Evolutionary conservation across 257 asterid species (phyloP), one percentile per base, ranked within the genome.

Genomic region (Paulownia fortunei): DNA sequence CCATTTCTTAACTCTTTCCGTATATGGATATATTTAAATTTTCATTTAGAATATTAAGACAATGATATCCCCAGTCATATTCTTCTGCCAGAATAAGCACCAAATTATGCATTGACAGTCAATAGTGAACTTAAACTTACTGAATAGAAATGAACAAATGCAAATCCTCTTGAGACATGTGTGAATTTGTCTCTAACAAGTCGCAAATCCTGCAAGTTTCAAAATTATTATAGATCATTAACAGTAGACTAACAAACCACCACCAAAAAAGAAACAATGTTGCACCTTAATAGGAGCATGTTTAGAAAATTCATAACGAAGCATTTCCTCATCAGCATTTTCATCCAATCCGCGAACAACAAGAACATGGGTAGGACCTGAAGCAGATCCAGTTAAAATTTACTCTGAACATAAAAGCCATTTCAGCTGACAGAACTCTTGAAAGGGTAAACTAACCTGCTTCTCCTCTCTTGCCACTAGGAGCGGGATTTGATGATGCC

Each of bases 321-420:
- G 94, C 98, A 93, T 92, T 77, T 96, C 99, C 89, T 96, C 99
- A 69, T 96, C 98, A 72, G 99, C 98, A 90, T 96, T 92, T 76
- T 96, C 99, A 84, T 93, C 99, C 92, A 96, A 85, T 52, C 99
- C 99, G 26, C 97, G 99, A 81, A 93, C 97, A 77, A 93, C 99
- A 84, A 96, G 96, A 74, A 93, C 99, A 86, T 96, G 96, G 8
- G 97, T 90, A 64, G 99, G 99, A 79, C 97, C 99, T 95, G 89
- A 83, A 61, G 80, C 73, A 76, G n/a, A 77, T 36, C 30, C 64
- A 27, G 42, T 79, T 81, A 69, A 76, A 82, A 11, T 24, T 42
- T n/a, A 67, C 41, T 32, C 68, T 16, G 74, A 24, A 79, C 10
- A 74, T 52, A 32, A 80, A 56, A 69, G 47, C 70, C 49, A 61